Conservation (phyloP, 2,329 filamentous ascomycete species). For the Anthostomella pinea region DNA sequence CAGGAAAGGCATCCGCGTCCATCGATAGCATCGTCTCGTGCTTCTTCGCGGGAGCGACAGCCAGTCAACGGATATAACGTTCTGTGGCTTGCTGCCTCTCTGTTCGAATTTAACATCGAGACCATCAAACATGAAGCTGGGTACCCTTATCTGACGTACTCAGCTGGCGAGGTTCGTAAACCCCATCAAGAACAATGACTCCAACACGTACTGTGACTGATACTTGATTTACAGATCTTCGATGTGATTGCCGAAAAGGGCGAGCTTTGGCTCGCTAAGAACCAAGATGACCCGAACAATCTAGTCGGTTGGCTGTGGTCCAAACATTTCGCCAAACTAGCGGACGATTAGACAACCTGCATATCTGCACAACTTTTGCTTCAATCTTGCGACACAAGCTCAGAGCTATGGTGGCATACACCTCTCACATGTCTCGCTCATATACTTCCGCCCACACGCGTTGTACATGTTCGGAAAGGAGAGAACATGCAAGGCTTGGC, state of each 20-base stretch:
- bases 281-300: slow-evolving; percentile 82
- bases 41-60: slow-evolving; percentile 58
- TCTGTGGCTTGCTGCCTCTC: slow-evolving; percentile 85
- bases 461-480: no score
- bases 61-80: slow-evolving; percentile 63
- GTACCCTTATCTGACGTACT: slow-evolving; percentile 94
- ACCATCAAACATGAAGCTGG: slow-evolving; percentile 88
- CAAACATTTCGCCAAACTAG: slow-evolving; percentile 83
- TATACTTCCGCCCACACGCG: no score
- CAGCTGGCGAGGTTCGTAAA: slow-evolving; percentile 74
- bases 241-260: slow-evolving; percentile 95
- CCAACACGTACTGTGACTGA: slow-evolving; percentile 3
- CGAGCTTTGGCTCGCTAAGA: slow-evolving; percentile 95
- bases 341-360: slow-evolving; percentile 38
- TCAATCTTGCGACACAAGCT: slow-evolving; percentile 7
- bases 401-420: no score
- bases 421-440: no score
- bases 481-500: not conserved
- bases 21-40: slow-evolving; percentile 57
- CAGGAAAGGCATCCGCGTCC: slow-evolving; percentile 51
- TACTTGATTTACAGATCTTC: slow-evolving; percentile 59
- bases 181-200: not conserved
- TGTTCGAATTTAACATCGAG: slow-evolving; percentile 97
- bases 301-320: slow-evolving; percentile 98
- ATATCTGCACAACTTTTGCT: slow-evolving; percentile 21